A percentile compares a stretch with the other conserved stretches of the same genome.
phyloP scores from a whole-genome alignment of 306 rosid genomes.

The Citrullus colocynthis region DNA sequence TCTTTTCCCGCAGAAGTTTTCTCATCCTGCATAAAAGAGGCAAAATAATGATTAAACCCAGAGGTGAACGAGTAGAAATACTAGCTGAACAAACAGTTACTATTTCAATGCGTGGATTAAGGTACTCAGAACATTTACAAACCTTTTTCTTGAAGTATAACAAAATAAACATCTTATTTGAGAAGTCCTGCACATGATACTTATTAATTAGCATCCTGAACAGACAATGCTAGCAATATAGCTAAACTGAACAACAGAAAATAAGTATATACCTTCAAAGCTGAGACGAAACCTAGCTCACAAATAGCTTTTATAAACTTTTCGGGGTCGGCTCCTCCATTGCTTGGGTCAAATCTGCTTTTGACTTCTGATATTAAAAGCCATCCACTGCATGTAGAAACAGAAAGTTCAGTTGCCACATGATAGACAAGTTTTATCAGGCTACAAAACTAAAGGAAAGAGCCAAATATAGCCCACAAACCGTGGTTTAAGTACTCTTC shows the following conservation, averaged over 20 bases:
- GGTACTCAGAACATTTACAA: background rate
- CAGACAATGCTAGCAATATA: background rate
- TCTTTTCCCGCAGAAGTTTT: slow-evolving; percentile 33
- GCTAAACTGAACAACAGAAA: slow-evolving; percentile 1
- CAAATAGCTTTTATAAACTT: slow-evolving; percentile 49
- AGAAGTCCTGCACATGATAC: slow-evolving; percentile 52
- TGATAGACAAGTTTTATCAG: background rate
- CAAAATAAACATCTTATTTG: slow-evolving; percentile 81
- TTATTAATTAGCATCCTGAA: slow-evolving; percentile 19
- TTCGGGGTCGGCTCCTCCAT: slow-evolving; percentile 81
- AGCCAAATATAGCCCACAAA: slow-evolving; percentile 8
- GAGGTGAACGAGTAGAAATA: background rate
- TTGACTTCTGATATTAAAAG: slow-evolving; percentile 93
- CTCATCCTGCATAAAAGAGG: slow-evolving; percentile 35
- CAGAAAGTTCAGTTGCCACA: slow-evolving; percentile 14
- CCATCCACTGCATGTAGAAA: slow-evolving; percentile 53
- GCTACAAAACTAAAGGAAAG: background rate
- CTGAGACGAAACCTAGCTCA: slow-evolving; percentile 58
- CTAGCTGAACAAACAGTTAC: background rate
- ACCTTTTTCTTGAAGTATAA: slow-evolving; percentile 84
- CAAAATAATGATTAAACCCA: background rate
- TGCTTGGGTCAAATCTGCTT: slow-evolving; percentile 81
- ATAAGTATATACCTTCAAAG: slow-evolving; percentile 27
- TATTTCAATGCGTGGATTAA: background rate
- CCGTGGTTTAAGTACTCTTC: slow-evolving; percentile 74